Evolutionary conservation across 176 grass and related monocot genomes (phyloP), one percentile per base, ranked within the genome.

Genomic region (Pontederia crassipes): DNA sequence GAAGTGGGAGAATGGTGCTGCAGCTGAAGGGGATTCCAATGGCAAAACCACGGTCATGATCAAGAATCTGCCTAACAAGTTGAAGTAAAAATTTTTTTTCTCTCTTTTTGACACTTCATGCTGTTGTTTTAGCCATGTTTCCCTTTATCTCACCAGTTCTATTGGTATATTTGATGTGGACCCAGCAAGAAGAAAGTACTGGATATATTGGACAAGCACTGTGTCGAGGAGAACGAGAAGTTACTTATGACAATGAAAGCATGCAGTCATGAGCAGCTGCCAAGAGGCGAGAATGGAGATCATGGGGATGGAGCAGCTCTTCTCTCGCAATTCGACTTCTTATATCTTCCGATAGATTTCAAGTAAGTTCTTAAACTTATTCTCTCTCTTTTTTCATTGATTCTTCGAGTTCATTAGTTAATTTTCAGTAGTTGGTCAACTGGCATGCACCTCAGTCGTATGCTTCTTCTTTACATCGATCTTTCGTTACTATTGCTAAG

Each of bases 271-370:
- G 32, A 40, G 9, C 6, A 12, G 0, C 12, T 5, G 54, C 7
- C 27, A 17, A 24, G 1, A 24, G 20, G 20, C 20, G 20, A 24
- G 20, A 24, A n/a, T 1, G 60, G n/a, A 28, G 46, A 48, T 0
- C 46, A 45, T 0, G 60, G 65, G 1, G 17, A 35, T 28, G 65
- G 35, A 0, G 24, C 59, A 24, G 20, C 20, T 24, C 20, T 1
- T 12, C 59, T n/a, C 7, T 83, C 82, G 1, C 77, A 72, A 52
- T 81, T 86, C 14, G 86, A 89, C 10, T 95, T 83, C 27, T 65
- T 89, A 13, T 95, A 95, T 71, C 28, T 95, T 14, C 80, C 86
- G 0, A 62, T 95, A 0, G 86, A 95, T 46, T 95, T 95, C 69
- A 12, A 62, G 86, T 86, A 29, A 9, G 57, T 11, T 14, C 45